These are phyloP conservation scores for Fragaria nilgerrensis DNA, from an alignment of 306 rosid species.

Conservation along the genomic window DNA sequence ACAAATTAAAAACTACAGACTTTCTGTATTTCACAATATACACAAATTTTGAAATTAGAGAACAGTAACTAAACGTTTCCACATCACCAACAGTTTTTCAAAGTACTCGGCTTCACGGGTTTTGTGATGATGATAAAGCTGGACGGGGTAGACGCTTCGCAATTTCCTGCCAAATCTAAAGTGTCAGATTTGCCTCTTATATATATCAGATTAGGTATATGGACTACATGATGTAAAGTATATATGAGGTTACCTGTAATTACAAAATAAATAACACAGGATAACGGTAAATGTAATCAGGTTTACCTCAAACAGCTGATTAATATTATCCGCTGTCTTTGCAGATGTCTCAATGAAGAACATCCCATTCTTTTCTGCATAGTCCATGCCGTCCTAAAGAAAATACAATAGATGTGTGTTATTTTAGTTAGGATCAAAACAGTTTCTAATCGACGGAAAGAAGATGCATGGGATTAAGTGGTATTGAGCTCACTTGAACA, in stretches of 20 bases:
- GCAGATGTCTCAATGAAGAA: slow-evolving; percentile 99
- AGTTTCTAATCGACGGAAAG: slow-evolving; percentile 9
- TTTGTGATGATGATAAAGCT: slow-evolving; percentile 33
- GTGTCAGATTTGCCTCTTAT: background rate
- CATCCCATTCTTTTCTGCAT: slow-evolving; percentile 94
- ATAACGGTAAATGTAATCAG: slow-evolving; percentile 13
- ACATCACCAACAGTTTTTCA: background rate
- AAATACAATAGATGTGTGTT: background rate
- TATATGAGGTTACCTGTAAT: background rate
- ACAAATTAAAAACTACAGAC: background rate
- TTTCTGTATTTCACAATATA: slow-evolving; percentile 17
- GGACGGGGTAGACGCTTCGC: slow-evolving; percentile 58
- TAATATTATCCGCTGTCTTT: slow-evolving; percentile 95
- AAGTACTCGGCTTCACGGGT: slow-evolving; percentile 12
- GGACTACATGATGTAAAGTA: background rate
- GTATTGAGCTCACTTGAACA: slow-evolving; percentile 51
- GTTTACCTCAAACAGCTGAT: slow-evolving; percentile 91
- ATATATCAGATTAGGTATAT: background rate
- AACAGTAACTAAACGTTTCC: background rate
- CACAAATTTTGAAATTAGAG: slow-evolving; percentile 22
- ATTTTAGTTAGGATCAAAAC: slow-evolving; percentile 3
- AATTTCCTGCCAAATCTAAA: slow-evolving; percentile 42
- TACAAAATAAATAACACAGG: background rate
- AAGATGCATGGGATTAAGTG: slow-evolving; percentile 15
- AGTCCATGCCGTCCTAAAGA: slow-evolving; percentile 78